Evolutionary conservation across 2,329 filamentous ascomycete genomes (phyloP).

Genomic region (Diplodia sapinea): DNA sequence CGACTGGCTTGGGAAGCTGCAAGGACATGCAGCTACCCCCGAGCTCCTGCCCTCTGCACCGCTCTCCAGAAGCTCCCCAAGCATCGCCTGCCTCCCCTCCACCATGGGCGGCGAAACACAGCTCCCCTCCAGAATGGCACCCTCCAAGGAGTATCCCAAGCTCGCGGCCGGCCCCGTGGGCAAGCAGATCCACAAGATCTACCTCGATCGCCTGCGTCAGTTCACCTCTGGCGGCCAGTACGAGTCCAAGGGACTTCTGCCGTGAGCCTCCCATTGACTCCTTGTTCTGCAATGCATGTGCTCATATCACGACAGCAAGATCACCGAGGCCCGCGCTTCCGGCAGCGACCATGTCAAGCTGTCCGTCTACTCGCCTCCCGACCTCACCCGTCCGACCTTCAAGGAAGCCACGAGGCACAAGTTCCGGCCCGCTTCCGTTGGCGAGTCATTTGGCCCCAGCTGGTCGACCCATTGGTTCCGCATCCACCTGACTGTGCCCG

Average conservation of each 20-base stretch:
- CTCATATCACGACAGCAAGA: slow-evolving; percentile 60
- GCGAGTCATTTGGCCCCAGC: slow-evolving; percentile 84
- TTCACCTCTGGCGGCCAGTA: slow-evolving; percentile 79
- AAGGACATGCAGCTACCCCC: slow-evolving; percentile 25
- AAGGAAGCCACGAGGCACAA: slow-evolving; percentile 78
- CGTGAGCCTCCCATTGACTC: slow-evolving; percentile 56
- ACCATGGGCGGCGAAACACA: slow-evolving; percentile 48
- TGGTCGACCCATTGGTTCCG: slow-evolving; percentile 99
- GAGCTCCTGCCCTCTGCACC: slow-evolving; percentile 19
- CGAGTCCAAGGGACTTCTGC: slow-evolving; percentile 72
- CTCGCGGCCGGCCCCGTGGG: slow-evolving; percentile 47
- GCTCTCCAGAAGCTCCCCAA: neutral
- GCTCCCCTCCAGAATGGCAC: slow-evolving; percentile 37
- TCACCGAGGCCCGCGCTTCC: slow-evolving; percentile 70
- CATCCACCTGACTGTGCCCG: slow-evolving; percentile 77
- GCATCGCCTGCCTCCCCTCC: neutral
- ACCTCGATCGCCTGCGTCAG: slow-evolving; percentile 79
- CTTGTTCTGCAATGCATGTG: neutral
- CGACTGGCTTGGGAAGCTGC: slow-evolving; percentile 6
- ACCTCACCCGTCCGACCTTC: slow-evolving; percentile 81
- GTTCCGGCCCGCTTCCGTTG: slow-evolving; percentile 76
- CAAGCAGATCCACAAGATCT: slow-evolving; percentile 75
- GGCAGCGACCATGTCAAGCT: slow-evolving; percentile 82
- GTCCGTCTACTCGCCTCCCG: slow-evolving; percentile 82
- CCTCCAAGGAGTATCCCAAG: slow-evolving; percentile 41